Evolutionary conservation across 306 rosid species (phyloP).

Genomic region (Purshia tridentata): DNA sequence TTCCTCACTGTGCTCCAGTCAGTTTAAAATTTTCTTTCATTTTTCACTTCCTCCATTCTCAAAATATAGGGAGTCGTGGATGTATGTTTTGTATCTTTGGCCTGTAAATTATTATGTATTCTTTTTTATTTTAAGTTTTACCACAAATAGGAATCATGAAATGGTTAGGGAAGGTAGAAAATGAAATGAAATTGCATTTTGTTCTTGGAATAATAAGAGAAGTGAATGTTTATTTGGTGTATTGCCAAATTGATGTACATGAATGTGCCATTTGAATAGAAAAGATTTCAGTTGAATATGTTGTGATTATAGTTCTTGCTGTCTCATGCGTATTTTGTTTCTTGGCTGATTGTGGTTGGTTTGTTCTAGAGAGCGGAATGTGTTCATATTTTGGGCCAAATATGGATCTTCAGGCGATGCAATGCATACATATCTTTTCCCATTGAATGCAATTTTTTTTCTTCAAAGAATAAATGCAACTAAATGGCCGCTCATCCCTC

Average conservation of each 20-base stretch:
- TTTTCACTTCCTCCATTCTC: conserved; percentile 21
- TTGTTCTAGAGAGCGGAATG: too few relatives aligned
- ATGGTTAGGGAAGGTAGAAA: conserved; percentile 31
- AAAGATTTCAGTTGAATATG: not conserved
- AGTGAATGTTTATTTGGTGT: not conserved
- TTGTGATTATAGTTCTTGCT: not conserved
- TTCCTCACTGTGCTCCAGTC: conserved; percentile 78
- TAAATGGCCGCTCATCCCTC: too few relatives aligned
- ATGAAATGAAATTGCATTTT: conserved; percentile 30
- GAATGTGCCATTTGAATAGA: not conserved
- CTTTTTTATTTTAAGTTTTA: not conserved
- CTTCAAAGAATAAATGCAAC: too few relatives aligned
- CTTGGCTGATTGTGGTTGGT: too few relatives aligned
- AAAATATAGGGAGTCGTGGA: conserved; percentile 19
- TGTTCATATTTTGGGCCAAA: too few relatives aligned
- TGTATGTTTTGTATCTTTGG: conserved; percentile 27
- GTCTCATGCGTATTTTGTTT: too few relatives aligned
- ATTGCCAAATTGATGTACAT: not conserved
- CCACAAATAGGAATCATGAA: conserved; percentile 30
- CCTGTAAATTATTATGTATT: conserved; percentile 35
- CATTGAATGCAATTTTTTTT: too few relatives aligned
- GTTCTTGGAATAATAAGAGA: conserved; percentile 32
- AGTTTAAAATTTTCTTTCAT: conserved; percentile 29
- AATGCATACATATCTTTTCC: too few relatives aligned
- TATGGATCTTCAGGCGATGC: too few relatives aligned